Evolutionary conservation across 179 eudicot species (phyloP), one percentile per base, ranked within the genome.

Genomic region (Gypsophila paniculata): DNA sequence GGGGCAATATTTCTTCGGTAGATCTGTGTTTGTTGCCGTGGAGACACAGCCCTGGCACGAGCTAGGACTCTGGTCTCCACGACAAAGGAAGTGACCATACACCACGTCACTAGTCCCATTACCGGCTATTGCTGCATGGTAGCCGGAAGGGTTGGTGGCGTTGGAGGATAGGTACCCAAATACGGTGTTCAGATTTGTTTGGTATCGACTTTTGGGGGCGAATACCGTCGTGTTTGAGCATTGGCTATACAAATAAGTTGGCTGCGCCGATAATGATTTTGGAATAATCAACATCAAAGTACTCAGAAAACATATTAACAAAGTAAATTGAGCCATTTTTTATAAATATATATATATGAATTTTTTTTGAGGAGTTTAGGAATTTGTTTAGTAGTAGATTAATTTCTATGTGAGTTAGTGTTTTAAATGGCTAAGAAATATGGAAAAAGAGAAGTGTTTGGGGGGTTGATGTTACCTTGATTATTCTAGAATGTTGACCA

Each of bases 21-120:
- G 74, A 21, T 15, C 70, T 0, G 64, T 34, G 22, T 52, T 61
- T 4, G 54, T 65, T 65, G 69, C 82, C 5, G 15, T 13, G 6
- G 19, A 18, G 2, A 80, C 82, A 17, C 80, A 83, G 4, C 65
- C 76, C 8, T 67, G 39, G 26, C 84, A 83, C 0, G 42, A 4
- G 21, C 25, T 6, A 5, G 53, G 6, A 19, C 13, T 29, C 9
- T 51, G 55, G 51, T 83, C 80, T 11, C 76, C 80, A 2, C 80
- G 78, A 53, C 84, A 83, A 12, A 83, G 80, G 67, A 77, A 83
- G 74, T 77, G 80, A 54, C 86, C 79, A 34, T 72, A 68, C 1
- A 72, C 69, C 7, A 1, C 34, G 11, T 67, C 61, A 22, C 14
- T 51, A 7, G 19, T 34, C 1, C 39, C 22, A 38, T 15, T 36